A percentile compares a stretch with the other conserved stretches of the same genome.
Conservation (phyloP, 139 green algal species). For the Chlorella vulgaris region DNA sequence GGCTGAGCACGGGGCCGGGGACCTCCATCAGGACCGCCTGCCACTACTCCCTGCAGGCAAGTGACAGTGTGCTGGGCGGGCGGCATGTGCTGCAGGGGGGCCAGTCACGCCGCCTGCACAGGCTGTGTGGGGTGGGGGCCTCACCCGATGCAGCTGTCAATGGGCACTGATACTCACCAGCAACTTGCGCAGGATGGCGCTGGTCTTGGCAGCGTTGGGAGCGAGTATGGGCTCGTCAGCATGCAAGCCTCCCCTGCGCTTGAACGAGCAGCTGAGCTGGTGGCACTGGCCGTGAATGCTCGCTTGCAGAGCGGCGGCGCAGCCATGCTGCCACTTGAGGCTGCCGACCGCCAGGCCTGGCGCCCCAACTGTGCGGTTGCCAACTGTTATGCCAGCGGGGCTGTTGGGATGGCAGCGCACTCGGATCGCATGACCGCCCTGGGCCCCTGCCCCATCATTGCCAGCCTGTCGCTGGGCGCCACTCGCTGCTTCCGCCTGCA, state of each 20-base stretch:
- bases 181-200: not conserved
- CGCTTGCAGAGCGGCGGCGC: not conserved
- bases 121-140: too few relatives aligned
- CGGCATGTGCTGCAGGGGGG: not conserved
- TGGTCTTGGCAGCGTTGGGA: not conserved
- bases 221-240: not conserved
- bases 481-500: constrained; percentile 42
- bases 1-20: not conserved
- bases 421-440: constrained; percentile 45
- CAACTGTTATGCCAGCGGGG: constrained; percentile 41
- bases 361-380: constrained; percentile 22
- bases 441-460: constrained; percentile 44
- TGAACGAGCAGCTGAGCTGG: not conserved
- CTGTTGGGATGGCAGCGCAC: constrained; percentile 24
- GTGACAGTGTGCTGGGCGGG: not conserved
- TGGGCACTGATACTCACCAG: too few relatives aligned
- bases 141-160: too few relatives aligned
- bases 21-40: constrained; percentile 11
- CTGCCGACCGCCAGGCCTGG: constrained; percentile 28
- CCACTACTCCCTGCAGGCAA: constrained; percentile 15
- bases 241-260: not conserved
- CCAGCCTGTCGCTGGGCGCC: constrained; percentile 43
- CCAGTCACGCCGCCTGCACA: too few relatives aligned
- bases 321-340: constrained; percentile 12
- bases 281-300: constrained; percentile 1